Percentiles rank a stretch among this genome's conserved stretches.
Evolutionary conservation across 2,329 filamentous ascomycete genomes (phyloP).

Genomic region (Epichloe coenophiala): DNA sequence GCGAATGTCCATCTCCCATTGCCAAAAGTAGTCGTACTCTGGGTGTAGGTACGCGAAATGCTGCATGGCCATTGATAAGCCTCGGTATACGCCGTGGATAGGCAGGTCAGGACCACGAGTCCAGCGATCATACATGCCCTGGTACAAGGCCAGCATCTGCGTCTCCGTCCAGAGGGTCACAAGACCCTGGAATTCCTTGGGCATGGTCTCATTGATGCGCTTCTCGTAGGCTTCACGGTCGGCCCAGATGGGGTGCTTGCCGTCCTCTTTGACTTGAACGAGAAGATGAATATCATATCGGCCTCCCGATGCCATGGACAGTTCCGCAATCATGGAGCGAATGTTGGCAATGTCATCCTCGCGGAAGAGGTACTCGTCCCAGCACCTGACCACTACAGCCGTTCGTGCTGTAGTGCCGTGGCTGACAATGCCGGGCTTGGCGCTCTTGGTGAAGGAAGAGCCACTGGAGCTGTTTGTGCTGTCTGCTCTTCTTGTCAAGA

Average conservation of each 20-base stretch:
- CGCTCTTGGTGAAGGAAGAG: background rate
- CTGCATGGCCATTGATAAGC: slow-evolving; percentile 87
- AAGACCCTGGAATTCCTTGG: slow-evolving; percentile 77
- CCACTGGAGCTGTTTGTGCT: background rate
- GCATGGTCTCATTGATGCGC: slow-evolving; percentile 54
- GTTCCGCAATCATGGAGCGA: slow-evolving; percentile 70
- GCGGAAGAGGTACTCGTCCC: slow-evolving; percentile 67
- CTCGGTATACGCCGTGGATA: slow-evolving; percentile 85
- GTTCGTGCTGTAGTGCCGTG: slow-evolving; percentile 31
- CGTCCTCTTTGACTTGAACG: slow-evolving; percentile 70
- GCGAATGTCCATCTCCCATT: slow-evolving; percentile 89
- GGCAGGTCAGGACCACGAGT: slow-evolving; percentile 52
- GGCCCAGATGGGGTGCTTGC: slow-evolving; percentile 63
- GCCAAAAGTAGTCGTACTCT: slow-evolving; percentile 86
- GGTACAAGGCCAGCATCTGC: slow-evolving; percentile 84
- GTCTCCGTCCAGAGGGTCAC: slow-evolving; percentile 88
- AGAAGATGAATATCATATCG: slow-evolving; percentile 81
- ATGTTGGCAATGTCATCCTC: slow-evolving; percentile 72
- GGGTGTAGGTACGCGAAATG: slow-evolving; percentile 81
- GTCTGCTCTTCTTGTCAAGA: background rate
- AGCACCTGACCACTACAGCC: slow-evolving; percentile 69
- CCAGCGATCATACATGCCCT: slow-evolving; percentile 70
- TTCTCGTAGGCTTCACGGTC: slow-evolving; percentile 54
- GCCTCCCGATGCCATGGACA: slow-evolving; percentile 66
- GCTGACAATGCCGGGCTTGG: slow-evolving; percentile 1